Evolutionary conservation across 2,329 filamentous ascomycete species (phyloP), one percentile per base, ranked within the genome.

Genomic region (Claviceps humidiphila): DNA sequence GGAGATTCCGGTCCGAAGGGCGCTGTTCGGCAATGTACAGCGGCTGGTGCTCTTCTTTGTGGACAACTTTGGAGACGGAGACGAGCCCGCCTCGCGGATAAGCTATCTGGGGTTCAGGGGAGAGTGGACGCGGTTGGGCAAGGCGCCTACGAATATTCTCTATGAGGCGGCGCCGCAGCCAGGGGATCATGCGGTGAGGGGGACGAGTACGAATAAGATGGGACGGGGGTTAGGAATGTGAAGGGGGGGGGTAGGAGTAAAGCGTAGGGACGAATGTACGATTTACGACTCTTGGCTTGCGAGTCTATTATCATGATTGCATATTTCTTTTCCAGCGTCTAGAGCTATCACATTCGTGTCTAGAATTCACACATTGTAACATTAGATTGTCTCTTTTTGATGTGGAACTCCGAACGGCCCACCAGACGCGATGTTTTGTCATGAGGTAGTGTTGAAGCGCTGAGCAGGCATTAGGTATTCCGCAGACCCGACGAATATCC

Each of bases 121-220:
- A 24, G 88, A 95, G 69, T 97, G 89, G 76, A 93, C 93, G 79
- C 82, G 83, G 65, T 69, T 95, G 62, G 93, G 85, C 22, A 63
- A 63, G 56, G 71, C 66, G 64, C 89, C 93, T 1, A 74, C 85
- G 6, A 89, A 85, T 59, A 91, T 97, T 60, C 62, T 95, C 55
- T 98, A 97, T 68, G 93, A 98, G 76, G 86, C 89, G 17, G 91
- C 91, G 26, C 85, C 93, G 39, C 95, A 96, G 66, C 93, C 91
- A 13, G 80, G 73, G 47, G 93, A 98, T 70, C 93, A 98, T 70
- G 80, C 77, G 69, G 24, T 84, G 22, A 82, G 80, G 70, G 80
- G 80, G 7, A 74, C 74, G 48, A 66, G 61, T 45, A 65, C 74
- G 44, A 80, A 78, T 58, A 68, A 74, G 65, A 73, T 82, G 68